Evolutionary conservation across 768 basidiomycete species (phyloP).

Genomic region (Lentinula sp.): DNA sequence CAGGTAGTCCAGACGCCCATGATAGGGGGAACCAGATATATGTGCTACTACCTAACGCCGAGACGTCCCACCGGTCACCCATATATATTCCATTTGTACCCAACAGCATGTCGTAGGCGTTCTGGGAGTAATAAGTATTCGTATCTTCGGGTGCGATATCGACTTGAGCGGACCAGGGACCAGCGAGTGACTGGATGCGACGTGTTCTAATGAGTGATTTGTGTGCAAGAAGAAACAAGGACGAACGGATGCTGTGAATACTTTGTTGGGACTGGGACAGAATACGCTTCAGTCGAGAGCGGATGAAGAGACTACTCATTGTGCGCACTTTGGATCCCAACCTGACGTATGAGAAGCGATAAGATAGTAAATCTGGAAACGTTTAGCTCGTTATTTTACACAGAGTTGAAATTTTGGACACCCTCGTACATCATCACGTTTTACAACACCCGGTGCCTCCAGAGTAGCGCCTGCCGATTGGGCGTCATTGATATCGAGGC

Average conservation of each 20-base stretch:
- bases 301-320: not conserved
- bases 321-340: slow-evolving; percentile 7
- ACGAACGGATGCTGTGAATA: slow-evolving; percentile 44
- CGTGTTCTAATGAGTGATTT: not conserved
- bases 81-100: slow-evolving; percentile 50
- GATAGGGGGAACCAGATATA: slow-evolving; percentile 61
- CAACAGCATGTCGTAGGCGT: slow-evolving; percentile 46
- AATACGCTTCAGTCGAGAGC: slow-evolving; percentile 8
- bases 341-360: slow-evolving; percentile 50
- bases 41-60: slow-evolving; percentile 45
- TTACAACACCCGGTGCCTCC: slow-evolving; percentile 58
- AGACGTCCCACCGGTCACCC: slow-evolving; percentile 59
- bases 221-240: not conserved
- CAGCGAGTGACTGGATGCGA: slow-evolving; percentile 37
- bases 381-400: not conserved
- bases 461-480: slow-evolving; percentile 41
- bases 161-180: slow-evolving; percentile 49
- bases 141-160: slow-evolving; percentile 48
- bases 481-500: not conserved
- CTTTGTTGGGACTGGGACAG: slow-evolving; percentile 53
- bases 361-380: slow-evolving; percentile 43
- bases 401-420: not conserved
- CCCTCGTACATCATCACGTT: slow-evolving; percentile 40
- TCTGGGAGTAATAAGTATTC: slow-evolving; percentile 59
- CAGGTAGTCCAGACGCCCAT: slow-evolving; percentile 45